Base-by-base conservation (phyloP, 2,329 filamentous ascomycete species). In the Penicillium sclerotigenum region DNA sequence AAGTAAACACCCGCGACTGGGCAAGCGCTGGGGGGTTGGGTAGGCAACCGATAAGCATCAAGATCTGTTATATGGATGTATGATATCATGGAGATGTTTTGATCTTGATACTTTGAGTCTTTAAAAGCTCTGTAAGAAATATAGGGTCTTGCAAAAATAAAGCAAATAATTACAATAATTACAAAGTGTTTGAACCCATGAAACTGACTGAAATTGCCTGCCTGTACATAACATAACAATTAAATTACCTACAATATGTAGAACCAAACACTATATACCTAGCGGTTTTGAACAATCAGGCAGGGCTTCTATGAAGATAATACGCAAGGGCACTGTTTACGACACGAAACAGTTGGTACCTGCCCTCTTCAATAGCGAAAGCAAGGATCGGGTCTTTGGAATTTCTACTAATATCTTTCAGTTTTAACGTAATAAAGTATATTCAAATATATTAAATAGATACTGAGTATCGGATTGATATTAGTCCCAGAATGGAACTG, bases 1-100 rank as follows among this genome's bases (percentile, higher is more conserved):
- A 64, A 59, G 63, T 65, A 64, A 65, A 65, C 60, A 65, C 46
- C 59, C 52, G 58, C 48, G 56, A 63, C 58, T 57, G 42, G 54
- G 28, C 34, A 54, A 54, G 51, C 40, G 20, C 28, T 42, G 54
- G 45, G 36, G 56, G 45, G 63, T 65, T 65, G 63, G 56, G 40
- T 56, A 60, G 63, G 63, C 63, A 65, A 65, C 63, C 57, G 59
- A 62, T 61, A 61, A 62, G 53, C 54, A 24, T n/a, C 22, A 37
- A 43, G 49, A 52, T 52, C 28, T 18, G 14, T 22, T 33, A 2
- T 33, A 33, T 14, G 31, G 14, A 41, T 42, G 18, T 13, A 26
- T 48, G 42, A 41, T 34, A 48, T 47, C 34, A 40, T 41, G n/a
- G 33, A 31, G 28, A 20, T 34, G 14, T 36, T 36, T 36, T 18